phyloP scores from a whole-genome alignment of 495 filamentous ascomycete genomes.

The Neurospora africana region DNA sequence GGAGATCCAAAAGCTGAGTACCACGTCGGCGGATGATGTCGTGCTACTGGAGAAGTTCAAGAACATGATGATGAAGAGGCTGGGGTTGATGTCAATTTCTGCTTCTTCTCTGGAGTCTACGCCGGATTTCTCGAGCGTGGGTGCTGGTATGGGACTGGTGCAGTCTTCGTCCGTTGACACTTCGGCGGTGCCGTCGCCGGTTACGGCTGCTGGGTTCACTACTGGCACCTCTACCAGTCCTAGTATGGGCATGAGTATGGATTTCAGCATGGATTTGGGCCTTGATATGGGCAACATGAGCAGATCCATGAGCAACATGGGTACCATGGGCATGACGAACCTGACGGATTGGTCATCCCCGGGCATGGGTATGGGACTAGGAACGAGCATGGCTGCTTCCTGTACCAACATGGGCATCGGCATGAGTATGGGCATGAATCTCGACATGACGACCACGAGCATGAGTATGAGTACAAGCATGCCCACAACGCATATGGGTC shows the following conservation, averaged over 20 bases:
- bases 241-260: background rate
- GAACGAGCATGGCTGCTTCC: background rate
- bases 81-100: background rate
- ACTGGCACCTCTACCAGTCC: background rate
- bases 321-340: background rate
- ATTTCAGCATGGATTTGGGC: background rate
- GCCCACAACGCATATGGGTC: background rate
- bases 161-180: background rate
- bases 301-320: background rate
- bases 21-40: slow-evolving; percentile 38
- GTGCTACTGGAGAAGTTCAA: slow-evolving; percentile 40
- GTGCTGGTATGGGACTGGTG: background rate
- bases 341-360: background rate
- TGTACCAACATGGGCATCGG: background rate
- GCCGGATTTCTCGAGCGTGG: background rate
- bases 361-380: background rate
- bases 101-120: background rate
- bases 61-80: slow-evolving; percentile 19
- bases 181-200: background rate
- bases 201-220: background rate
- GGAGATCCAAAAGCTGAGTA: slow-evolving; percentile 28
- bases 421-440: background rate
- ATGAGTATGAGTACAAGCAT: background rate
- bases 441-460: background rate
- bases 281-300: background rate